Percentiles rank a stretch among this genome's conserved stretches.
These are phyloP conservation scores for Mycena rosella DNA, from an alignment of 768 basidiomycete species.

Conservation along the genomic window DNA sequence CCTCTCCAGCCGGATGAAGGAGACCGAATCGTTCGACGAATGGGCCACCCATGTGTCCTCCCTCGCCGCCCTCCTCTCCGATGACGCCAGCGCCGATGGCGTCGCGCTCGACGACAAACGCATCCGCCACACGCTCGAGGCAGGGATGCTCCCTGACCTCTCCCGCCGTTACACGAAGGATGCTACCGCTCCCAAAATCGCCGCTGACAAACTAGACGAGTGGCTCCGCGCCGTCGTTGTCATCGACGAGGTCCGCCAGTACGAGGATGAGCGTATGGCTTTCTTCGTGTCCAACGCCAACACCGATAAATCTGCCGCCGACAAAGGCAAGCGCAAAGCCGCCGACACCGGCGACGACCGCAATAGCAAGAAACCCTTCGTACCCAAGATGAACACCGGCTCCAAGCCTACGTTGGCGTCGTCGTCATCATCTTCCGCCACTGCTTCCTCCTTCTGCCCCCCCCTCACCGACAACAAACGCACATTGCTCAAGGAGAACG, in stretches of 20 bases:
- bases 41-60: background rate
- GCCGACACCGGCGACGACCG: background rate
- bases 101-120: background rate
- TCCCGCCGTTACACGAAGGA: background rate
- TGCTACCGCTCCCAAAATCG: background rate
- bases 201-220: background rate
- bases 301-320: background rate
- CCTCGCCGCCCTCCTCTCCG: background rate
- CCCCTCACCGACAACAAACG: background rate
- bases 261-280: background rate
- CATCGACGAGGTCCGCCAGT: background rate
- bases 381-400: background rate
- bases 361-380: background rate
- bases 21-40: background rate
- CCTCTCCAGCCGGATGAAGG: background rate
- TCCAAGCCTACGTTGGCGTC: too few species aligned
- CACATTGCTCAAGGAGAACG: background rate
- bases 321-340: constrained; percentile 1
- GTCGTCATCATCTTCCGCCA: background rate
- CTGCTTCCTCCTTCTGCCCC: background rate
- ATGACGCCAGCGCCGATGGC: too few species aligned
- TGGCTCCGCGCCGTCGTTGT: background rate
- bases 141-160: background rate
- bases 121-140: background rate
- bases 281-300: too few species aligned